Conservation (phyloP, 176 grass and related monocot genomes). For the Eremochloa ophiuroides region DNA sequence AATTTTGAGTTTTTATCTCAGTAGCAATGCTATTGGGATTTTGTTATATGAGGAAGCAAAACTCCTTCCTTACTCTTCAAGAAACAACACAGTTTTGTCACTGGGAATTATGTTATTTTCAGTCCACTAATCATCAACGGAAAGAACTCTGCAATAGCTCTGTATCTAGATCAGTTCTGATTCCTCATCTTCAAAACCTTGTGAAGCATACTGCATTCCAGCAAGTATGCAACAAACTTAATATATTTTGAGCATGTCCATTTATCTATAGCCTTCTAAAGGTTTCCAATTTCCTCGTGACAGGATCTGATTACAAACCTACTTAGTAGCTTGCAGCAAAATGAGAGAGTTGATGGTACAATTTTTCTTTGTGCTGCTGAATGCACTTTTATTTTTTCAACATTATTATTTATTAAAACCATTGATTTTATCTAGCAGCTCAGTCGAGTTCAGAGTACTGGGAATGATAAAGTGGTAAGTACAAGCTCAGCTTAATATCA, state of each 20-base stretch:
- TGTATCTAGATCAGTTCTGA: conserved; percentile 67
- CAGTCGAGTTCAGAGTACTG: conserved; percentile 25
- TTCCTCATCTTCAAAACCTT: conserved; percentile 97
- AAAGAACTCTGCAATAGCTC: conserved; percentile 63
- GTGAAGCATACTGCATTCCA: conserved; percentile 93
- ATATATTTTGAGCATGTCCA: not conserved
- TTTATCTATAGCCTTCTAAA: not conserved
- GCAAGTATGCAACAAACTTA: conserved; percentile 57
- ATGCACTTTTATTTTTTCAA: not conserved
- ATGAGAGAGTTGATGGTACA: conserved; percentile 58
- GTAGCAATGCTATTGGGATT: not conserved
- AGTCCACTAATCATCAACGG: conserved; percentile 49
- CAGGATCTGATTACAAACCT: conserved; percentile 81
- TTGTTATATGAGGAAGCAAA: not conserved
- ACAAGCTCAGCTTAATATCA: conserved; percentile 8
- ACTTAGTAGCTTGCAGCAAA: too few species aligned
- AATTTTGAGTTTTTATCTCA: not conserved
- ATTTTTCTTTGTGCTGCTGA: conserved; percentile 5
- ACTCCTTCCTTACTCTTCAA: not conserved
- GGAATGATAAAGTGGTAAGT: conserved; percentile 44
- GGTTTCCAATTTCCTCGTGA: conserved; percentile 1
- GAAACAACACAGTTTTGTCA: not conserved
- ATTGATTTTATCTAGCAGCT: conserved; percentile 36
- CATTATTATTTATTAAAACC: conserved; percentile 17
- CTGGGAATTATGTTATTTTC: conserved; percentile 22